Base-by-base conservation (phyloP, 1,139 yeast species). In the Geotrichum restrictum region DNA sequence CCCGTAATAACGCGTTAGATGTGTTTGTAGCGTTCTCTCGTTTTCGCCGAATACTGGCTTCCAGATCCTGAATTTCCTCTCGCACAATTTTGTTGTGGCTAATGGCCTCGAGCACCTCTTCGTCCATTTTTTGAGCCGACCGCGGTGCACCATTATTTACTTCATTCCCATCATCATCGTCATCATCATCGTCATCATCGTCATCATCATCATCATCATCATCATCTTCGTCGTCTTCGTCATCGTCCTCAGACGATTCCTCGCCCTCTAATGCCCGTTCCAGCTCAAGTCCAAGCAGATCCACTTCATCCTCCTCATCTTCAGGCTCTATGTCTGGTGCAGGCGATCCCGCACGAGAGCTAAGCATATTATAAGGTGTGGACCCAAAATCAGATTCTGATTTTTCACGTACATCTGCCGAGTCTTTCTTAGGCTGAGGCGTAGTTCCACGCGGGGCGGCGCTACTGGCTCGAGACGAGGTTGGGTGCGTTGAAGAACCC, bases 1-100 rank as follows among this genome's bases (percentile, higher is more conserved):
- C 87, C 66, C 85, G 83, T 81, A 93, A 78, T 73, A 93, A 85
- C 62, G 91, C 91, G 66, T 89, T 89, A 16, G 91, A 81, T 1
- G 95, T 91, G 54, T 84, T 83, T 16, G 78, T 80, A 48, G 88
- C 79, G 61, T 88, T 93, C 51, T 77, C 77, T 64, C 81, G 81
- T 64, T 91, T 93, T 62, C 83, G 83, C 50, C 79, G 82, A 52
- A 93, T 86, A 0, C 93, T 91, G 41, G 80, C 73, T 63, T 87
- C 91, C 58, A 94, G 75, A 64, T 94, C 98, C n/a, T 78, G 73
- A 51, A 93, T 83, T 66, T 91, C 98, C 67, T 91, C 98, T 58
- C 81, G 81, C 56, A 93, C 73, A 61, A 89, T 77, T 64, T 85
- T 89, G 60, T 80, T 80, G 61, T 87, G 94, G 59, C 86, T 89